Evolutionary conservation across 305 asterid species (phyloP), one percentile per base, ranked within the genome.

Genomic region (Ajuga reptans): DNA sequence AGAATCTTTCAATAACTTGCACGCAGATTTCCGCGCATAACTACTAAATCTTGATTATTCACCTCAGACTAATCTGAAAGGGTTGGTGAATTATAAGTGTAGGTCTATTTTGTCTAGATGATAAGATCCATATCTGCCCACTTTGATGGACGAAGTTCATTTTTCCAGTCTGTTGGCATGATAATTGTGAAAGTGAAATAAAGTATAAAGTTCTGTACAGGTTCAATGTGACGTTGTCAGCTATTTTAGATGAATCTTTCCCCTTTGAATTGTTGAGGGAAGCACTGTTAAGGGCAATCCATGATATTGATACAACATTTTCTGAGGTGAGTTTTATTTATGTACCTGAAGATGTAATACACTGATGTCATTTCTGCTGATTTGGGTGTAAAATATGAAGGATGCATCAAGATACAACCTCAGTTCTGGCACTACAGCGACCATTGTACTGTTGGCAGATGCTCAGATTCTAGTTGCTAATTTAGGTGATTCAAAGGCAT

Each of bases 401-500:
- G 97, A 89, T 73, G 99, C 97, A 66, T 75, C 77, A 61, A 79
- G 82, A 77, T 77, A 80, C 82, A 89, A 84, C 64, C 79, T 86
- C 75, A 84, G 52, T 72, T 87, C 96, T 75, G 99, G 99, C 76
- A 85, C 96, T 68, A 93, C 99, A 34, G 97, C 99, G 41, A 76
- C 96, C 51, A 84, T 91, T 72, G 85, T 87, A 64, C 95, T 93
- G 65, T 74, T 75, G 43, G 97, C 96, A 64, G 94, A 87, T 67
- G 71, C 75, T 79, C 94, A 89, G 72, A 86, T 93, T 82, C 81
- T 93, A 63, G 99, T 90, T 75, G 99, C 97, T 52, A 87, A 93
- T 78, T 49, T 93, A 65, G 99, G 99, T 56, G 99, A 93, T 78
- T 93, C 97, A 33, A 93, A 93, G 86, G 97, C 97, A 54, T 86